Conservation (phyloP, 2,329 filamentous ascomycete species). For the Grosmannia serpens region DNA sequence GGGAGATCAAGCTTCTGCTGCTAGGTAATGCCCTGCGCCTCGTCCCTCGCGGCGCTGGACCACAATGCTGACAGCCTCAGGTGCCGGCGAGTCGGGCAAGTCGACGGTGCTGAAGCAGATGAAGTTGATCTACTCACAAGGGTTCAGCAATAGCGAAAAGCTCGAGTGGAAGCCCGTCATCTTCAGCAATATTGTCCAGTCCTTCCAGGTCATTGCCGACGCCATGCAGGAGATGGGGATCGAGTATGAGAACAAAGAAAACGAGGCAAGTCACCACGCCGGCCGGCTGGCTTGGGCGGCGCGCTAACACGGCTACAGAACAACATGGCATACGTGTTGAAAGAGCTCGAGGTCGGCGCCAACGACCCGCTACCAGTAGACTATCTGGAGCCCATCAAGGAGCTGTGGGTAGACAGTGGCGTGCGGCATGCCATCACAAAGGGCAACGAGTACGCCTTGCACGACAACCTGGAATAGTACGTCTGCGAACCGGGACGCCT, state of each 20-base stretch:
- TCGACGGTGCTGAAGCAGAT: conserved; percentile 98
- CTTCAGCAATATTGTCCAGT: conserved; percentile 88
- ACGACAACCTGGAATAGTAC: conserved; percentile 92
- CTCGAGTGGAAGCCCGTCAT: conserved; percentile 92
- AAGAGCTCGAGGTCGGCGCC: conserved; percentile 70
- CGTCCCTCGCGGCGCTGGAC: too few relatives aligned
- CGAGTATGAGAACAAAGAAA: conserved; percentile 65
- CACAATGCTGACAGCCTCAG: conserved; percentile 30
- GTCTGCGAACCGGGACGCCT: conserved; percentile 21
- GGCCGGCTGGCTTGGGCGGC: background rate
- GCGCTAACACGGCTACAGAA: conserved; percentile 37
- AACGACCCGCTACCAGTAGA: conserved; percentile 71
- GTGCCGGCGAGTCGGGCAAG: conserved; percentile 90
- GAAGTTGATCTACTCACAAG: conserved; percentile 91
- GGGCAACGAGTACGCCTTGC: conserved; percentile 91
- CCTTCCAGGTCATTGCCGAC: conserved; percentile 79
- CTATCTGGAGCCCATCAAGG: conserved; percentile 70
- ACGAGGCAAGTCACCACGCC: conserved; percentile 48
- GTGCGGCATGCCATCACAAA: conserved; percentile 81
- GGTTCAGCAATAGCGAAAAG: conserved; percentile 81
- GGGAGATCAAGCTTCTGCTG: conserved; percentile 87
- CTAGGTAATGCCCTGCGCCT: conserved; percentile 50
- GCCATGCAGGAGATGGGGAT: conserved; percentile 82
- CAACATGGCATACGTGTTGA: conserved; percentile 64
- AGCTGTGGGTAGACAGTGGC: conserved; percentile 72